Conservation (phyloP, 2,329 filamentous ascomycete species). For the Pochonia chlamydosporia region DNA sequence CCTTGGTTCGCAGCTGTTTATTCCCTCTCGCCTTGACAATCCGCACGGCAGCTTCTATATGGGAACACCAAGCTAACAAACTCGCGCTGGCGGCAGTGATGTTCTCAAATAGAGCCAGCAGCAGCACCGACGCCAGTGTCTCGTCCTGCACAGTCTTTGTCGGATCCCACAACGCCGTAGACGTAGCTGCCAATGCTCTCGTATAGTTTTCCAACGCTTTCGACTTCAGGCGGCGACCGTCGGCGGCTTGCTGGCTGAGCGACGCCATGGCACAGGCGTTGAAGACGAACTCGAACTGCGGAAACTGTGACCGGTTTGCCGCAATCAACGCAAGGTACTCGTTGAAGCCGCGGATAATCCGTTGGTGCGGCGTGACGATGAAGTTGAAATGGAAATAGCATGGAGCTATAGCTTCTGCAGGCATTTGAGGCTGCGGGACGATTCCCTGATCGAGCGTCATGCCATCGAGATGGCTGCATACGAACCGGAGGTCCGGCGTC, state of each 20-base stretch:
- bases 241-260: background rate
- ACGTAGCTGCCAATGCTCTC: background rate
- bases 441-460: background rate
- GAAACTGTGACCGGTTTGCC: background rate
- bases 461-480: background rate
- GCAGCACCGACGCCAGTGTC: background rate
- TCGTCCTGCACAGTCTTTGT: background rate
- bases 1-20: background rate
- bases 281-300: background rate
- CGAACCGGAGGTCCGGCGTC: background rate
- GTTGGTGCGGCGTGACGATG: background rate
- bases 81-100: background rate
- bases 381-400: constrained; percentile 2
- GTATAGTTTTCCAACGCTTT: background rate
- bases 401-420: background rate
- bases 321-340: background rate
- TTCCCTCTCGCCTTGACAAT: background rate
- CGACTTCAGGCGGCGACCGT: background rate
- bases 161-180: background rate
- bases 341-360: background rate
- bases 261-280: background rate
- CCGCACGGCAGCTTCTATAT: background rate
- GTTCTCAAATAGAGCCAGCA: constrained; percentile 1
- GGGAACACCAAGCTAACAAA: background rate
- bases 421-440: background rate